These are phyloP conservation scores for Cyberlindnera saturnus DNA, from an alignment of 805 yeast species.

Conservation along the genomic window DNA sequence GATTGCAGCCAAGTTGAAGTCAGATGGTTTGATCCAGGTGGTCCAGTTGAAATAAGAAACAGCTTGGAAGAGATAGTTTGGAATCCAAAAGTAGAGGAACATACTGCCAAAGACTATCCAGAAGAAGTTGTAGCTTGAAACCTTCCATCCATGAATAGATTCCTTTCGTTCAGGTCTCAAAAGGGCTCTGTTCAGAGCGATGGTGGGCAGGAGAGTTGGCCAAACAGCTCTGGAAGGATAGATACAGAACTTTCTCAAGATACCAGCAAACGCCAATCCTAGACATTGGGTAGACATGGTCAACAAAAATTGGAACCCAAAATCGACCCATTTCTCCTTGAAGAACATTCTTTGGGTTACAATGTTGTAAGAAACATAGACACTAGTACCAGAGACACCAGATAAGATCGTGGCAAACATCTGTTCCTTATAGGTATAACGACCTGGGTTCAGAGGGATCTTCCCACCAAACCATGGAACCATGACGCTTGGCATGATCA, in stretches of 20 bases:
- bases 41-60: conserved; percentile 47
- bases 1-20: conserved; percentile 39
- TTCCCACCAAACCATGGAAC: conserved; percentile 33
- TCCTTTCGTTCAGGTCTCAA: conserved; percentile 30
- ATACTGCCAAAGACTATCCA: conserved; percentile 27
- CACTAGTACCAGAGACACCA: conserved; percentile 24
- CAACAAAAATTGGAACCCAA: conserved; percentile 49
- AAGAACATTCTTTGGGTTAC: conserved; percentile 28
- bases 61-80: conserved; percentile 36
- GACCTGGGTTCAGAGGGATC: conserved; percentile 51
- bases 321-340: conserved; percentile 25
- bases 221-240: conserved; percentile 48
- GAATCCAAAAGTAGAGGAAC: conserved; percentile 40
- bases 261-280: conserved; percentile 64
- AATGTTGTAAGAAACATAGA: conserved; percentile 34
- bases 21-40: conserved; percentile 50
- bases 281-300: conserved; percentile 51
- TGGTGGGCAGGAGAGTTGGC: conserved; percentile 46
- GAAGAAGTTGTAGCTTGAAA: conserved; percentile 30
- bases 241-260: conserved; percentile 51
- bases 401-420: conserved; percentile 49
- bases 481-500: conserved; percentile 40
- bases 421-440: conserved; percentile 61
- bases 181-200: conserved; percentile 46
- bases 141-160: conserved; percentile 28